A percentile compares a stretch with the other conserved stretches of the same genome.
Evolutionary conservation across 305 asterid genomes (phyloP).

Genomic region (Petunia hybrid): DNA sequence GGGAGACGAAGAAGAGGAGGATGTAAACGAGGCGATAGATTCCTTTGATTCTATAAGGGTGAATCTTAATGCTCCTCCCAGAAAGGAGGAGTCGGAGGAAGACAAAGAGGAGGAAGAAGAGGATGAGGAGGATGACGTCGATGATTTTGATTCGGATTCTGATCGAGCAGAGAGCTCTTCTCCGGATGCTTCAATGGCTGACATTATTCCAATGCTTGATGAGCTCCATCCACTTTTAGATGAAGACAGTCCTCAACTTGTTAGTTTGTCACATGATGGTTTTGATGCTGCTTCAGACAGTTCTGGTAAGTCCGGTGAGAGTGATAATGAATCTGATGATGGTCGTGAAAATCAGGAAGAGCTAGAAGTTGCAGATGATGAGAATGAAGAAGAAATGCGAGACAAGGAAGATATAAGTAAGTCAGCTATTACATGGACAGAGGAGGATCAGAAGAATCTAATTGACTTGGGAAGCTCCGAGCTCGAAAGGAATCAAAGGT

Average conservation of each 20-base stretch:
- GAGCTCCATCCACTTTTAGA: constrained; percentile 94
- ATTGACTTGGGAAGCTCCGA: constrained; percentile 95
- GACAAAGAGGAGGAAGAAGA: constrained; percentile 53
- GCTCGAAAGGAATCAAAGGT: constrained; percentile 84
- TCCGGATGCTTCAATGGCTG: constrained; percentile 97
- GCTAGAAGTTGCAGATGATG: constrained; percentile 60
- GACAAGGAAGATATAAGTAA: constrained; percentile 60
- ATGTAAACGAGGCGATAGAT: constrained; percentile 63
- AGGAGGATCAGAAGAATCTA: constrained; percentile 96
- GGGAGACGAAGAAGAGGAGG: constrained; percentile 50
- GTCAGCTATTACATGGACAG: constrained; percentile 87
- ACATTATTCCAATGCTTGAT: constrained; percentile 90
- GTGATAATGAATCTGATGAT: constrained; percentile 62
- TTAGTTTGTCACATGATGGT: constrained; percentile 50
- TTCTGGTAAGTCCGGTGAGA: constrained; percentile 48
- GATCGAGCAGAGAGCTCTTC: constrained; percentile 90
- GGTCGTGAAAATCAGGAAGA: constrained; percentile 60
- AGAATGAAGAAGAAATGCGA: constrained; percentile 60
- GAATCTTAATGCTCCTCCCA: constrained; percentile 77
- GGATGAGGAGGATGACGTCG: constrained; percentile 53
- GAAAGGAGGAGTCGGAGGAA: constrained; percentile 64
- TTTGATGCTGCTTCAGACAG: constrained; percentile 61
- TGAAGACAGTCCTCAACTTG: constrained; percentile 61
- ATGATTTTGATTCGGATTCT: constrained; percentile 64
- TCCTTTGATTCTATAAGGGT: constrained; percentile 77